Percentiles rank a stretch among this genome's conserved stretches.
Conservation (phyloP, 2,329 filamentous ascomycete species). For the Pseudogymnoascus sp. region DNA sequence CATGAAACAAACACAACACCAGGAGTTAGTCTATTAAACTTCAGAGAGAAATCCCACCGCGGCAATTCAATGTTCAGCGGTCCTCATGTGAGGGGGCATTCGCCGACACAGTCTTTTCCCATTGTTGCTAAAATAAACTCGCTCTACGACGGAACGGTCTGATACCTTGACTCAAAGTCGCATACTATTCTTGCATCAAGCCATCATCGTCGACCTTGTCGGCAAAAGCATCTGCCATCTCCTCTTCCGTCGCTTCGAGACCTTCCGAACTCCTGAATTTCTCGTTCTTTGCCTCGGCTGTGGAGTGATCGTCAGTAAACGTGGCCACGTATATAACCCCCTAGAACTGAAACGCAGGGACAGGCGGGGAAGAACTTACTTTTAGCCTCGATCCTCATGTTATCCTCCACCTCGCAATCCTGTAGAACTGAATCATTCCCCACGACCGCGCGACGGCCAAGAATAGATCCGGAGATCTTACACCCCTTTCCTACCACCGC, state of each 20-base stretch:
- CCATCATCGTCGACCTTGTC: slow-evolving; percentile 22
- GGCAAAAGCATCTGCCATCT: slow-evolving; percentile 40
- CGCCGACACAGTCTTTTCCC: background rate
- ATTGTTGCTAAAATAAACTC: background rate
- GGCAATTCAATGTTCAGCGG: background rate
- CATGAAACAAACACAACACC: background rate
- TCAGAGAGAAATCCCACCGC: background rate
- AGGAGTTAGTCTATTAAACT: background rate
- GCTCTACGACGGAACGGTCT: background rate
- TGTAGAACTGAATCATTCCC: slow-evolving; percentile 75
- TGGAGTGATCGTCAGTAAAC: slow-evolving; percentile 17
- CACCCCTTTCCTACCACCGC: slow-evolving; percentile 76
- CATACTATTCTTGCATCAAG: background rate
- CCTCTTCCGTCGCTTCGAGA: slow-evolving; percentile 54
- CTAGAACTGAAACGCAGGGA: background rate
- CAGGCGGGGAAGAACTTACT: slow-evolving; percentile 40
- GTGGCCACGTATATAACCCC: background rate
- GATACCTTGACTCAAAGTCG: background rate
- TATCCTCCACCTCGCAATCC: slow-evolving; percentile 89
- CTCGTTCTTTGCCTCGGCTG: slow-evolving; percentile 58
- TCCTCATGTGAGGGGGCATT: background rate
- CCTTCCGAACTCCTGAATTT: slow-evolving; percentile 61
- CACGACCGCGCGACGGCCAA: slow-evolving; percentile 72
- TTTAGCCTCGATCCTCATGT: slow-evolving; percentile 72
- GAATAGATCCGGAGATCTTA: slow-evolving; percentile 77